Conservation (phyloP, 371 early-diverging fungal species). For the Smittium culicis region DNA sequence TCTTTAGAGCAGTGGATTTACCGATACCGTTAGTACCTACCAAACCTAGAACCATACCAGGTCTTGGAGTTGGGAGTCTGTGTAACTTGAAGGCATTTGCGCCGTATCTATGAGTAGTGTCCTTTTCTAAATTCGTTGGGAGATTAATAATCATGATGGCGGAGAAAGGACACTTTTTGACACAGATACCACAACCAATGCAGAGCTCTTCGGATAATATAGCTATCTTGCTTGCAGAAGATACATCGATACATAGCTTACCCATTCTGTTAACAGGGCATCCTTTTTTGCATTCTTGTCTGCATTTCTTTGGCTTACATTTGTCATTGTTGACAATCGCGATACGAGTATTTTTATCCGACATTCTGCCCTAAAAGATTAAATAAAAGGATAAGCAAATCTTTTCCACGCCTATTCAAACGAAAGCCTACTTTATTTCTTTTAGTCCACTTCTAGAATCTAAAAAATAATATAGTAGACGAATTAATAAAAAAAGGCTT, state of each 20-base stretch:
- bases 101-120: constrained; percentile 96
- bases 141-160: constrained; percentile 98
- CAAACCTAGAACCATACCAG: constrained; percentile 96
- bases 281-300: constrained; percentile 90
- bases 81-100: constrained; percentile 99
- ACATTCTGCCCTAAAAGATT: too few species aligned
- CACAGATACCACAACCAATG: constrained; percentile 99
- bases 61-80: constrained; percentile 93
- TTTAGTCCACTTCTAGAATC: too few species aligned
- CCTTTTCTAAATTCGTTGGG: constrained; percentile 92
- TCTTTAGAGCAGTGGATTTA: constrained; percentile 94
- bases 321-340: constrained; percentile 96
- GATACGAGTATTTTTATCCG: constrained; percentile 72
- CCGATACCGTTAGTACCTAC: constrained; percentile 99
- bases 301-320: constrained; percentile 99
- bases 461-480: too few species aligned
- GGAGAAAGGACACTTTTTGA: constrained; percentile 98
- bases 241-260: constrained; percentile 93
- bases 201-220: constrained; percentile 95
- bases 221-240: constrained; percentile 67
- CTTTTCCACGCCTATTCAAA: too few species aligned
- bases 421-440: too few species aligned
- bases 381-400: too few species aligned
- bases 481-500: too few species aligned
- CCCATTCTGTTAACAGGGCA: constrained; percentile 62